Base-by-base conservation (phyloP, 1,139 yeast species). In the Entelexis sorbosivorans region DNA sequence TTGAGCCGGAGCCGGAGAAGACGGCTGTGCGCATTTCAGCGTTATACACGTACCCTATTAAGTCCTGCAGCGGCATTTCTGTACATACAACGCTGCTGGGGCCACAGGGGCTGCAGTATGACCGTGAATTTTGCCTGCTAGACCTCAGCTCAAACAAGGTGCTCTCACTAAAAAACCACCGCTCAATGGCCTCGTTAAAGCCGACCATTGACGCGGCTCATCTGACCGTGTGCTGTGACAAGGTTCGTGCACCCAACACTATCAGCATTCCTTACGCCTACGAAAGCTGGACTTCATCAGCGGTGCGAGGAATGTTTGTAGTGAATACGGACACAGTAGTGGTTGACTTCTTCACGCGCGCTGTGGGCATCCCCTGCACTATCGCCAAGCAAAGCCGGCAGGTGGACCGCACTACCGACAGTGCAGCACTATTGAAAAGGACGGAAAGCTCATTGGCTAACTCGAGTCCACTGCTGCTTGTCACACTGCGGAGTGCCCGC, bases 111-210 rank as follows among this genome's bases (percentile, higher is more conserved):
- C 59, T 72, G 28, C 56, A 65, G 48, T 67, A 64, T 59, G 75
- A 72, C 55, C 59, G 75, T 11, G 62, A 62, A 52, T 71, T 70
- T 52, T 65, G 72, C 44, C 55, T 72, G 16, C 59, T 71, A 8
- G 62, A 66, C 36, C 52, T 62, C 11, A 44, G 56, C 0, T 60
- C 61, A 13, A 55, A 57, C 20, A 52, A 59, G 8, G 66, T 69
- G 5, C 44, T 70, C 47, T 56, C 66, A 2, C 59, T 70, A 51
- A 71, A 70, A 51, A 59, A 60, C 38, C 52, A 62, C 49, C 63
- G 64, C 5, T 51, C 57, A 11, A 71, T 71, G 74, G 64, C 66
- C 5, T 57, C 59, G 20, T 58, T 71, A 29, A 51, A 54, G 29
- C 71, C 74, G 1, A 26, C 22, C 0, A 56, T 70, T 6, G 57